These are phyloP conservation scores for Cryphonectria radicalis DNA, from an alignment of 2,329 filamentous ascomycete species.

Conservation along the genomic window DNA sequence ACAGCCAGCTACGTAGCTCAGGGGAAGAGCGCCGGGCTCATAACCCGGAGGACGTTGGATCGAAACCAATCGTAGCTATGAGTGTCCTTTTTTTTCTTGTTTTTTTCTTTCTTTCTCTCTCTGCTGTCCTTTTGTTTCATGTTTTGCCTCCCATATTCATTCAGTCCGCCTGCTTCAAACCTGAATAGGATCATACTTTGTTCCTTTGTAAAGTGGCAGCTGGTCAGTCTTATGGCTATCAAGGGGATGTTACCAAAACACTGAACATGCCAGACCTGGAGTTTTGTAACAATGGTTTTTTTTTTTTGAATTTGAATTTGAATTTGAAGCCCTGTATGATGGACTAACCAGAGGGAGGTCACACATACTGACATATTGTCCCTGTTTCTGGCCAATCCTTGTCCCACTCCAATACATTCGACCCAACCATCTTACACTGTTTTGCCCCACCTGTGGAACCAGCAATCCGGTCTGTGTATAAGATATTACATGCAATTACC, in stretches of 20 bases:
- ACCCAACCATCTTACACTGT: slow-evolving; percentile 16
- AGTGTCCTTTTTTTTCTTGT: neutral
- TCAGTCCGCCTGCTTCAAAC: neutral
- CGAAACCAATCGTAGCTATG: slow-evolving; percentile 30
- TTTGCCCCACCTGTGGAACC: slow-evolving; percentile 7
- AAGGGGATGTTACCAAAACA: neutral
- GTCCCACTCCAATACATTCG: neutral
- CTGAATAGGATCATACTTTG: neutral
- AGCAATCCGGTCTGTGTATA: neutral
- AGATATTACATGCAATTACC: slow-evolving; percentile 19
- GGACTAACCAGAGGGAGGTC: too few species aligned
- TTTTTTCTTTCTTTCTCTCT: neutral
- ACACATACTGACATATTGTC: neutral
- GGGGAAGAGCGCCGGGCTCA: slow-evolving; percentile 31
- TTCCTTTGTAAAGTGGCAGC: neutral
- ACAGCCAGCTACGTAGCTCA: slow-evolving; percentile 28
- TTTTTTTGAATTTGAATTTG: too few species aligned
- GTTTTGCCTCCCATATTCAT: neutral
- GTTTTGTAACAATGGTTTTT: neutral
- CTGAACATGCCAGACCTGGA: neutral
- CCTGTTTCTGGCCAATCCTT: neutral
- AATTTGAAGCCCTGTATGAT: neutral
- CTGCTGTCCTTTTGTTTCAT: neutral
- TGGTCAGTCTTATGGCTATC: neutral
- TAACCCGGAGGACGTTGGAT: slow-evolving; percentile 31